Conservation (phyloP, 768 basidiomycete species). For the Megacollybia marginata region DNA sequence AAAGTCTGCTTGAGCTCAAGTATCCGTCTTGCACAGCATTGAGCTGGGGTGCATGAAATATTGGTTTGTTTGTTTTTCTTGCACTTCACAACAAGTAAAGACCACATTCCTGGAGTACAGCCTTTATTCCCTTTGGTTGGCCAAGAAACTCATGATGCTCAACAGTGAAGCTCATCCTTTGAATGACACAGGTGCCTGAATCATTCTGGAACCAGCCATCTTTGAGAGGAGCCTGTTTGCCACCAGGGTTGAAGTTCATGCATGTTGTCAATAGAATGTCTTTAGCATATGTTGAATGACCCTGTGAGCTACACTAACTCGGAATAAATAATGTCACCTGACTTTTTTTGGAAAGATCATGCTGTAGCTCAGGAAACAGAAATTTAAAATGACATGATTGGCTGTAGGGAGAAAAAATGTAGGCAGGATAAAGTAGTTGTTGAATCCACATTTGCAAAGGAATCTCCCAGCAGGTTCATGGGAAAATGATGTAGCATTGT, state of each 20-base stretch:
- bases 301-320: conserved; percentile 20
- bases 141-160: conserved; percentile 14
- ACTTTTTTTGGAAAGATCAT: conserved; percentile 4
- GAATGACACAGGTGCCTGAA: conserved; percentile 1
- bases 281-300: conserved; percentile 15
- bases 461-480: conserved; percentile 13
- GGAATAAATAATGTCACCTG: too few relatives aligned
- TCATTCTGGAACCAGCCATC: conserved; percentile 12
- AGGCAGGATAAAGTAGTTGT: too few relatives aligned
- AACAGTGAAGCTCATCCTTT: conserved; percentile 17
- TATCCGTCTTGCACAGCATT: conserved; percentile 23
- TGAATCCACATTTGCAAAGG: conserved; percentile 6
- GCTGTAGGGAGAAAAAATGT: too few relatives aligned
- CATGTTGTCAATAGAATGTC: conserved; percentile 9
- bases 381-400: too few relatives aligned
- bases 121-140: conserved; percentile 24
- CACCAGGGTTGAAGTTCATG: conserved; percentile 19
- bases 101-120: conserved; percentile 17
- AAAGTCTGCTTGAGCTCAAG: conserved; percentile 16
- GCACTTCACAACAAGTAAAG: conserved; percentile 15
- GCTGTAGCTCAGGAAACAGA: conserved; percentile 5
- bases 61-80: conserved; percentile 9
- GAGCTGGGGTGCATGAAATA: not conserved
- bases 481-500: too few relatives aligned
- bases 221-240: conserved; percentile 14